phyloP scores from a whole-genome alignment of 2,329 filamentous ascomycete species.

The Cercospora sp. region DNA sequence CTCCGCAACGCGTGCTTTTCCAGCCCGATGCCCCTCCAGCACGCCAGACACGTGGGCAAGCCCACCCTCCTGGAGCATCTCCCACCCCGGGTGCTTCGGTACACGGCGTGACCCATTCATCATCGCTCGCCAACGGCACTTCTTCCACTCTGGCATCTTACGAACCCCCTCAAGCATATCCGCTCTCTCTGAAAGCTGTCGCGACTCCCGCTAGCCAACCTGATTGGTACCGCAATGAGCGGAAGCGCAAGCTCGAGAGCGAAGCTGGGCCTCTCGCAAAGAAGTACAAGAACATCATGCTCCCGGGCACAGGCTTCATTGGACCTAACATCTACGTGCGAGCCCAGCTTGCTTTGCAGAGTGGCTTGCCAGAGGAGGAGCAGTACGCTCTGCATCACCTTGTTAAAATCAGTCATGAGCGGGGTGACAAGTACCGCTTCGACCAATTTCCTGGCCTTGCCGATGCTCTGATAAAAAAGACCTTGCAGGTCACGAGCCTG shows the following conservation, averaged over 20 bases:
- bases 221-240: constrained; percentile 62
- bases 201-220: constrained; percentile 74
- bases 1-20: constrained; percentile 79
- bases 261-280: constrained; percentile 47
- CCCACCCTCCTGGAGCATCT: constrained; percentile 37
- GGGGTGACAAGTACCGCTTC: constrained; percentile 94
- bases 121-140: constrained; percentile 33
- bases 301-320: constrained; percentile 61
- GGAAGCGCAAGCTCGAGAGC: constrained; percentile 48
- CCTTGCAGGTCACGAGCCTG: constrained; percentile 72
- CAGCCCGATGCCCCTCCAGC: constrained; percentile 72
- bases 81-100: constrained; percentile 50
- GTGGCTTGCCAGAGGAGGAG: constrained; percentile 75
- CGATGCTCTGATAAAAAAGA: constrained; percentile 83
- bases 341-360: constrained; percentile 80
- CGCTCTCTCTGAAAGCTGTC: constrained; percentile 70
- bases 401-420: constrained; percentile 91
- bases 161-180: constrained; percentile 63
- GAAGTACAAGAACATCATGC: constrained; percentile 56
- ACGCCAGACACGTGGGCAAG: constrained; percentile 61
- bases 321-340: constrained; percentile 90
- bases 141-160: constrained; percentile 64
- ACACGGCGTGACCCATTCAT: constrained; percentile 49
- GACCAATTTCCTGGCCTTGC: constrained; percentile 86
- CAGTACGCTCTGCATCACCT: constrained; percentile 91